Evolutionary conservation across 306 rosid genomes (phyloP), one percentile per base, ranked within the genome.

Genomic region (Vigna angularis): DNA sequence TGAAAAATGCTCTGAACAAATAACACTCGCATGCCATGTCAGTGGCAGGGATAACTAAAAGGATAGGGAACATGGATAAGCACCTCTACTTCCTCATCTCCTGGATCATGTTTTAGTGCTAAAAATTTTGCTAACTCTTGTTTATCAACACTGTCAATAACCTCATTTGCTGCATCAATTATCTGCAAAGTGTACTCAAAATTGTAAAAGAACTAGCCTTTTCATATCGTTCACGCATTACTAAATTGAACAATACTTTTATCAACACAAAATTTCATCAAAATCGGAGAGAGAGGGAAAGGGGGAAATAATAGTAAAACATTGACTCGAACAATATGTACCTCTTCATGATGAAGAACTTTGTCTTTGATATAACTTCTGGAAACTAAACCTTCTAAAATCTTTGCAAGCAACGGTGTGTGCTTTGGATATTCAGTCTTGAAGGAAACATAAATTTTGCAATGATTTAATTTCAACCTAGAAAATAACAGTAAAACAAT

Each of bases 81-180:
- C 12, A 95, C 98, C 93, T 95, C 97, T 30, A 86, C 87, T 55
- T 91, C 98, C 74, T 92, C 98, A 50, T 92, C 98, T 50, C 89
- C 98, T 0, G 89, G 89, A 59, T 95, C 93, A 85, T 66, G 79
- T 88, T 83, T 95, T 32, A 91, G 78, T 3, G 97, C 87, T 58
- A 90, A 83, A 53, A 0, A 72, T 70, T 87, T 89, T 34, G 86
- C 88, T 38, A 95, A 78, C 87, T 91, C 96, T 20, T 95, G 98
- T 87, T 50, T 91, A 82, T 93, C 93, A 75, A 92, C 81, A 77
- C 98, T 95, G 55, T 83, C 85, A 56, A 89, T 70, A 74, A 95
- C 97, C 75, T 88, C 94, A 85, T 85, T 83, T 55, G 98, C 96
- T 69, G 98, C 95, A 73, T 83, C 81, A 85, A 95, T 85, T 72